These are phyloP conservation scores for Aspergillus indologenus DNA, from an alignment of 495 filamentous ascomycete genomes.

Conservation along the genomic window DNA sequence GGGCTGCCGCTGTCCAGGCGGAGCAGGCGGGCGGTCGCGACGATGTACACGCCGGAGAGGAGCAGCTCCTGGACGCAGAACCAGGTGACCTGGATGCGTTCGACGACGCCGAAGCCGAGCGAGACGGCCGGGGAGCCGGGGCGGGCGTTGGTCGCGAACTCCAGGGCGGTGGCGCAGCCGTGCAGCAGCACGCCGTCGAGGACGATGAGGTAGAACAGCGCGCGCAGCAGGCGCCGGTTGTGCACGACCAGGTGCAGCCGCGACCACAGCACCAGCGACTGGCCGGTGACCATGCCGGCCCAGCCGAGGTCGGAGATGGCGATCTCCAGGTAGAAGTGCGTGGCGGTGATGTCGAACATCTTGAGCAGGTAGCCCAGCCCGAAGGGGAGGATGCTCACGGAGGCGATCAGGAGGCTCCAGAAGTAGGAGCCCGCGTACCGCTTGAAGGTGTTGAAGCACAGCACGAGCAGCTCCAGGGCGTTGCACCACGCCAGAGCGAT, in stretches of 20 bases:
- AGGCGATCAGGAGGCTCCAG: constrained; percentile 49
- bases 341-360: constrained; percentile 40
- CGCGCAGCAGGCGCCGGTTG: constrained; percentile 39
- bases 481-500: constrained; percentile 48
- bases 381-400: constrained; percentile 52
- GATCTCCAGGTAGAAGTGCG: constrained; percentile 26
- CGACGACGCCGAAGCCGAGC: constrained; percentile 40
- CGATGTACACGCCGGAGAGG: constrained; percentile 51
- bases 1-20: constrained; percentile 31
- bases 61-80: constrained; percentile 52
- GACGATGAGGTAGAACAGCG: constrained; percentile 54
- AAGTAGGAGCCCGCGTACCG: constrained; percentile 51
- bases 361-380: constrained; percentile 52
- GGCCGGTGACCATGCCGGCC: constrained; percentile 58
- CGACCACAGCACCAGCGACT: constrained; percentile 62
- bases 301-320: constrained; percentile 50
- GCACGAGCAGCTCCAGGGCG: constrained; percentile 45
- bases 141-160: constrained; percentile 43
- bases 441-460: constrained; percentile 50
- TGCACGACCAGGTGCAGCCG: constrained; percentile 53
- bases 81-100: constrained; percentile 48
- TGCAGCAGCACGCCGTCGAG: constrained; percentile 50
- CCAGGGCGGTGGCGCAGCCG: constrained; percentile 47
- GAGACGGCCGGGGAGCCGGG: constrained; percentile 20
- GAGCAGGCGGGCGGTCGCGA: constrained; percentile 40